Conservation (phyloP, 441 rosid species). For the Populus hybrid region DNA sequence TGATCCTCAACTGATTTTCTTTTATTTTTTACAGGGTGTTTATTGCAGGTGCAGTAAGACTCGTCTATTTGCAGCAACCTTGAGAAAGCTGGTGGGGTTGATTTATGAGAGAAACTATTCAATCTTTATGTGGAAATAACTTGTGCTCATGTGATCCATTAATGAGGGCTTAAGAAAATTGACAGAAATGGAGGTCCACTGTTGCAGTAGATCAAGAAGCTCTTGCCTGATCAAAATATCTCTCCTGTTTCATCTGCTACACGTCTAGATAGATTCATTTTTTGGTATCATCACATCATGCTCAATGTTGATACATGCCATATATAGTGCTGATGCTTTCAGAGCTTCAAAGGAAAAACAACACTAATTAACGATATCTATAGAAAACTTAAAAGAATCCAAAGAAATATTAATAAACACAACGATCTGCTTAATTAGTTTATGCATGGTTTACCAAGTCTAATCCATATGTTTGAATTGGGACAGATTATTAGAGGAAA, state of each 20-base stretch:
- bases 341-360: too few species aligned
- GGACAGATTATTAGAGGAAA: neutral
- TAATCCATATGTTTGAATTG: constrained; percentile 21
- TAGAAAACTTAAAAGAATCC: too few species aligned
- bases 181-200: neutral
- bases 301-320: neutral
- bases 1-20: neutral
- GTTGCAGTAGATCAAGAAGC: neutral
- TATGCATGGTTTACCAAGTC: constrained; percentile 9
- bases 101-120: neutral
- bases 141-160: neutral
- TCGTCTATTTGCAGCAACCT: neutral
- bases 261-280: neutral
- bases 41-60: neutral
- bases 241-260: neutral
- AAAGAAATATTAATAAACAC: too few species aligned
- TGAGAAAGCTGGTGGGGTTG: neutral
- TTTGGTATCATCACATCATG: neutral
- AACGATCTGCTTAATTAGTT: too few species aligned
- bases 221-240: neutral
- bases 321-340: too few species aligned
- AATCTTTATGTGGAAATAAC: neutral
- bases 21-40: neutral
- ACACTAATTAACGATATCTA: too few species aligned
- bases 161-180: neutral